Evolutionary conservation across 768 basidiomycete species (phyloP), one percentile per base, ranked within the genome.

Genomic region (Trametes sanguinea): DNA sequence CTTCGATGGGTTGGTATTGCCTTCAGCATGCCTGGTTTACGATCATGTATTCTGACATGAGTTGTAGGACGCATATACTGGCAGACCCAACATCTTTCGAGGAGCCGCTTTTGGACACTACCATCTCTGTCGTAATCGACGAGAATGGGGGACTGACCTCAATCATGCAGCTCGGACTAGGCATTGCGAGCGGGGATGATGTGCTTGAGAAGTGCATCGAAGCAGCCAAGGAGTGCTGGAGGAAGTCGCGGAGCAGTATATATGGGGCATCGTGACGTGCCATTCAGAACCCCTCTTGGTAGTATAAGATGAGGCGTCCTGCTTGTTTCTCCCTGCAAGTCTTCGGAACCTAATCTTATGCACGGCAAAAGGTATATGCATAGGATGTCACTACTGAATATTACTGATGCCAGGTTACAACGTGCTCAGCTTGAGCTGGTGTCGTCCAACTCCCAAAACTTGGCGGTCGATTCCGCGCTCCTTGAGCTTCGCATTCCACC

Each of bases 61-160:
- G n/a, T n/a, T n/a, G n/a, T n/a, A n/a, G n/a, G n/a, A 82, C 83
- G 51, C 78, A 83, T 29, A 72, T 95, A 9, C 76, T 98, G 4
- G 79, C 87, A 0, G 96, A 98, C 74, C 92, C 94, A 0, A 90
- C 93, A 0, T 80, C 93, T 1, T 97, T 96, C 72, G 96, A 98
- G 76, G 89, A 94, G 66, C 90, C 92, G 0, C 79, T 97, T 6
- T 82, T 95, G 55, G 85, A 90, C 13, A 87, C 92, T 0, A 81
- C 82, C 0, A 70, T 94, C 57, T 85, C 86, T 1, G 73, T 95
- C 37, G 76, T 88, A 1, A 63, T 92, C 4, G 84, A 85, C 61
- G 78, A 80, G 32, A 64, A 71, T 1, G 80, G 78, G 13, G 75
- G 78, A 6, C 72, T 89, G 6, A 71, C 86, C 13, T 79, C 81